phyloP scores from a whole-genome alignment of 2,329 filamentous ascomycete species.

The Botrytis cinerea region DNA sequence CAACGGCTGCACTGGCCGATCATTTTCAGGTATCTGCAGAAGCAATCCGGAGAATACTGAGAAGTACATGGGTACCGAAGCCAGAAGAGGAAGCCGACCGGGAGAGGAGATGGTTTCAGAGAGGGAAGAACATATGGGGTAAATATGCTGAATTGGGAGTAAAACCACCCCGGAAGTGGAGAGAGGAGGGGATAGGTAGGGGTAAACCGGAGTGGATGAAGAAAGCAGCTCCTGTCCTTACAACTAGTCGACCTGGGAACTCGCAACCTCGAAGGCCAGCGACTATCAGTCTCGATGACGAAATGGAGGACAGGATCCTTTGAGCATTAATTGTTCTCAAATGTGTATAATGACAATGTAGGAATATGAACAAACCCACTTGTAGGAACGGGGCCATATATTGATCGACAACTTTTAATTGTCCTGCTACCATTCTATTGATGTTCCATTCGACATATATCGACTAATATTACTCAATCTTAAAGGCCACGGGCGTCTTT shows the following conservation, averaged over 20 bases:
- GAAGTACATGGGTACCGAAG: slow-evolving; percentile 70
- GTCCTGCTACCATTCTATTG: neutral
- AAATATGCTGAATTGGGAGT: slow-evolving; percentile 60
- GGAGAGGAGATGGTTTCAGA: slow-evolving; percentile 61
- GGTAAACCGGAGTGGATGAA: slow-evolving; percentile 36
- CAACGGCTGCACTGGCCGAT: slow-evolving; percentile 69
- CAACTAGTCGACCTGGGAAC: slow-evolving; percentile 28
- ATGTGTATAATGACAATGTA: slow-evolving; percentile 12
- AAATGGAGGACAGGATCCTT: slow-evolving; percentile 32
- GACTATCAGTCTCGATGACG: neutral
- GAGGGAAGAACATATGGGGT: slow-evolving; percentile 61
- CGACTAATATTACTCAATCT: neutral
- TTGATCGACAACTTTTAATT: slow-evolving; percentile 10
- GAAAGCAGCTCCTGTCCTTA: slow-evolving; percentile 25
- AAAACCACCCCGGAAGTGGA: slow-evolving; percentile 64
- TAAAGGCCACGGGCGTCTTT: neutral
- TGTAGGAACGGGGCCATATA: neutral
- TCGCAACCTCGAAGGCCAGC: slow-evolving; percentile 15
- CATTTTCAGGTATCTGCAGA: slow-evolving; percentile 88
- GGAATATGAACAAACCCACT: neutral
- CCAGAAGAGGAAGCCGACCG: slow-evolving; percentile 58
- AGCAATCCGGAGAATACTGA: slow-evolving; percentile 82
- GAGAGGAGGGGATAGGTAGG: slow-evolving; percentile 44
- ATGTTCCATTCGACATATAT: slow-evolving; percentile 1
- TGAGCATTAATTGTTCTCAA: slow-evolving; percentile 21